Evolutionary conservation across 441 rosid genomes (phyloP), one percentile per base, ranked within the genome.

Genomic region (Arabidopsis lyrata): DNA sequence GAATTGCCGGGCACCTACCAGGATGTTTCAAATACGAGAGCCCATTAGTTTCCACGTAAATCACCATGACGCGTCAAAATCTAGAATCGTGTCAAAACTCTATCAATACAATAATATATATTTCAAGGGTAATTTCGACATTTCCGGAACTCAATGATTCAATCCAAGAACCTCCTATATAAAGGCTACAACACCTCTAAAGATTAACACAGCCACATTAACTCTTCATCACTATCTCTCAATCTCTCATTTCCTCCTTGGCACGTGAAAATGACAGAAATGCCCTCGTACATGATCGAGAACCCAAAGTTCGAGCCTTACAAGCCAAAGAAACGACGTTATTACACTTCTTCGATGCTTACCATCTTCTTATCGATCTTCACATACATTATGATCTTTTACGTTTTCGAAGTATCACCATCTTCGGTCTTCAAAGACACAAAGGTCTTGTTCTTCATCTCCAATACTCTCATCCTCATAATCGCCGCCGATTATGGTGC

Each of bases 371-470:
- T 75, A 35, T 53, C 59, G 27, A 62, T 75, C 20, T 47, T 62
- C 20, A 29, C 47, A 48, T 69, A 83, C 66, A 57, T 77, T 56
- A 77, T 86, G 15, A 50, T 86, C 66, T 84, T 84, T 78, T 61
- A 85, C 61, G 41, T 81, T 35, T 77, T 84, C 76, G 68, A 80
- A 63, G 49, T 85, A 32, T 84, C 91, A 42, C 86, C 82, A 57
- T 82, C 83, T 1, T 58, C 76, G 4, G 77, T 83, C 31, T 34
- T 88, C 60, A 61, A 62, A 74, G 78, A 84, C 80, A 63, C 82
- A 20, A 86, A 80, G 50, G 78, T 88, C 64, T 81, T 84, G 88
- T 86, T 88, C 78, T 74, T 83, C 80, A 80, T 90, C 66, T 86
- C 89, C 71, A 90, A 85, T 82, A 79, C 85, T 20, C 79, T 90